These are phyloP conservation scores for Starmerella riodocensis DNA, from an alignment of 805 yeast genomes.

Conservation along the genomic window DNA sequence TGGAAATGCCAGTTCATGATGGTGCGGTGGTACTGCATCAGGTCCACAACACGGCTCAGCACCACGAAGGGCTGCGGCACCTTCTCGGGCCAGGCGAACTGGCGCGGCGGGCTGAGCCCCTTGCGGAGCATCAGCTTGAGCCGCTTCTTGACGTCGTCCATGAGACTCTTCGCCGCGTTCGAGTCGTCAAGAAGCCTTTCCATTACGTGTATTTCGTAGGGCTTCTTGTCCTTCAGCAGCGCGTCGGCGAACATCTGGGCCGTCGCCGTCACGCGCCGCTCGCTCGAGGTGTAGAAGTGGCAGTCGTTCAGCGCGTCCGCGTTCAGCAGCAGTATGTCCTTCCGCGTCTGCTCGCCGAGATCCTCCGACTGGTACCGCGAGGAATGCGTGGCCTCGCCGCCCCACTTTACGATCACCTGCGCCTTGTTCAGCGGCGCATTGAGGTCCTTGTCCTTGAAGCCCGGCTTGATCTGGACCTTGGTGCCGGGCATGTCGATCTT, in stretches of 20 bases:
- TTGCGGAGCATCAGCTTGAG: constrained; percentile 85
- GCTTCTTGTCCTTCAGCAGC: constrained; percentile 58
- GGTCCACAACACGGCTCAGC: constrained; percentile 82
- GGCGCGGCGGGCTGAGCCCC: constrained; percentile 94
- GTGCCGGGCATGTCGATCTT: constrained; percentile 90
- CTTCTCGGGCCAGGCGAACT: constrained; percentile 96
- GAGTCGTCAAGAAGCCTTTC: constrained; percentile 91
- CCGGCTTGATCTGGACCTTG: constrained; percentile 87
- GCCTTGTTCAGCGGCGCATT: constrained; percentile 70
- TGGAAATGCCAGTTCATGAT: constrained; percentile 72
- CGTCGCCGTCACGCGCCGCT: constrained; percentile 84
- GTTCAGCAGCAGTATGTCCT: constrained; percentile 76
- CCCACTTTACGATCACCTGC: constrained; percentile 94
- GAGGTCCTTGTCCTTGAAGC: constrained; percentile 28
- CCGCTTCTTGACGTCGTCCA: constrained; percentile 96
- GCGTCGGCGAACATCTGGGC: constrained; percentile 81
- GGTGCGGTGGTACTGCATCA: constrained; percentile 81
- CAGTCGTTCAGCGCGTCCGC: constrained; percentile 74
- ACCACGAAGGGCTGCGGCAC: constrained; percentile 96
- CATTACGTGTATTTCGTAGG: constrained; percentile 66
- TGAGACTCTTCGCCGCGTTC: constrained; percentile 92
- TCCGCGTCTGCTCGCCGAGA: constrained; percentile 90
- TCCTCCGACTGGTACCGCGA: constrained; percentile 90
- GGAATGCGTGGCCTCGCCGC: constrained; percentile 98
- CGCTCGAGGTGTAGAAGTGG: constrained; percentile 79